Evolutionary conservation across 352 stramenopile species (phyloP).

Genomic region (Phytophthora cactorum): DNA sequence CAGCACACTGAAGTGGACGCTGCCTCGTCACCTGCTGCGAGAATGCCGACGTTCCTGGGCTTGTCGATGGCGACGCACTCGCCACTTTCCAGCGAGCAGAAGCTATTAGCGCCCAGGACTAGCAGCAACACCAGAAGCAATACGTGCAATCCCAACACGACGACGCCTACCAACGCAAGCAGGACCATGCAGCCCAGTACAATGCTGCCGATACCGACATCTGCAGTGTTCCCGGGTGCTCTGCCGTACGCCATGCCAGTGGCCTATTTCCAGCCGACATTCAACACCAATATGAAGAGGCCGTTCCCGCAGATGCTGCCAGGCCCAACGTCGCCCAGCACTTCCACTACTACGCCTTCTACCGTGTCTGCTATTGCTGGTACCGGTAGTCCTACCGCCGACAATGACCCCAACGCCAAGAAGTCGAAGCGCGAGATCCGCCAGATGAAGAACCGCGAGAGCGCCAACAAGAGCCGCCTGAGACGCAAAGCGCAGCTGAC

Average conservation of each 20-base stretch:
- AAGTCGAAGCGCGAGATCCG: conserved; percentile 85
- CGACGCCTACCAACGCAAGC: background rate
- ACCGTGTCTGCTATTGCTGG: background rate
- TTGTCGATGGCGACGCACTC: conserved; percentile 21
- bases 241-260: conserved; percentile 73
- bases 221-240: conserved; percentile 20
- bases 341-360: background rate
- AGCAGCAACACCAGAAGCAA: conserved; percentile 1
- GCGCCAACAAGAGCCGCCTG: conserved; percentile 81
- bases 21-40: conserved; percentile 27
- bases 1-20: conserved; percentile 9
- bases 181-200: conserved; percentile 17
- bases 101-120: conserved; percentile 22
- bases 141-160: background rate
- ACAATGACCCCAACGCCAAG: conserved; percentile 45
- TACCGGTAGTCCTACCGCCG: conserved; percentile 4
- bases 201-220: conserved; percentile 2
- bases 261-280: conserved; percentile 54
- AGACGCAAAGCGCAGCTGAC: conserved; percentile 75
- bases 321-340: conserved; percentile 13
- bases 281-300: conserved; percentile 58
- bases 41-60: conserved; percentile 11
- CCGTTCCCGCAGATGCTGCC: conserved; percentile 56
- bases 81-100: conserved; percentile 29
- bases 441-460: conserved; percentile 90